Percentiles rank a stretch among this genome's conserved stretches.
Conservation (phyloP, 257 asterid species). For the Handroanthus guayacan region DNA sequence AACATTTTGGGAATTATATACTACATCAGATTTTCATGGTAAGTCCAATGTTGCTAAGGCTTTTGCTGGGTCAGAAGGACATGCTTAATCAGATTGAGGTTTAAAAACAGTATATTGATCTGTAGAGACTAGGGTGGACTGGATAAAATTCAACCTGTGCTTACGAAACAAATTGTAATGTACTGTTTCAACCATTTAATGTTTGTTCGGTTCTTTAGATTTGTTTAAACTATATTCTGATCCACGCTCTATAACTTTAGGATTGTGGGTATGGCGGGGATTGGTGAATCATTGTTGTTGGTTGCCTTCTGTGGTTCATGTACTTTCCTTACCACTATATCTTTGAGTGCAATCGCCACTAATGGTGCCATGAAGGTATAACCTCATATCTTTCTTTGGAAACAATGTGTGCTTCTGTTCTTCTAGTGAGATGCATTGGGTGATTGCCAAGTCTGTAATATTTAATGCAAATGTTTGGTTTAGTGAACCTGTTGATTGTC, state of each 20-base stretch:
- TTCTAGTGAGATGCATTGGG: conserved; percentile 23
- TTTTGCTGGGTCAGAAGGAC: conserved; percentile 14
- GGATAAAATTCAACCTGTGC: conserved; percentile 21
- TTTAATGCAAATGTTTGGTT: conserved; percentile 24
- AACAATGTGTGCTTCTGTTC: conserved; percentile 1
- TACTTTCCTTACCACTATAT: conserved; percentile 93
- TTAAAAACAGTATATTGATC: conserved; percentile 11
- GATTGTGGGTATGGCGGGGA: conserved; percentile 99
- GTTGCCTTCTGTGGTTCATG: conserved; percentile 95
- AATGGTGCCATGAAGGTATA: conserved; percentile 99
- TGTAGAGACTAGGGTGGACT: conserved; percentile 22
- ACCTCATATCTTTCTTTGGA: conserved; percentile 13
- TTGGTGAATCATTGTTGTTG: conserved; percentile 87
- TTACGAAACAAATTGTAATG: conserved; percentile 5
- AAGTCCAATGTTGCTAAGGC: conserved; percentile 38
- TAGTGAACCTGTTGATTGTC: conserved; percentile 29
- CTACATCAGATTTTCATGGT: conserved; percentile 97
- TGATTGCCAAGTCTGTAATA: conserved; percentile 22
- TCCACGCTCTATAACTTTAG: conserved; percentile 56
- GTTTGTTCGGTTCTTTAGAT: conserved; percentile 11
- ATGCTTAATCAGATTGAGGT: conserved; percentile 14
- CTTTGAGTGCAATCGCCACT: conserved; percentile 97
- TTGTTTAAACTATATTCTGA: conserved; percentile 32
- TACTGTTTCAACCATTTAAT: conserved; percentile 21
- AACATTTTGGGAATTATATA: conserved; percentile 95